These are phyloP conservation scores for Phyllosticta capitalensis DNA, from an alignment of 2,329 filamentous ascomycete species.

Conservation along the genomic window DNA sequence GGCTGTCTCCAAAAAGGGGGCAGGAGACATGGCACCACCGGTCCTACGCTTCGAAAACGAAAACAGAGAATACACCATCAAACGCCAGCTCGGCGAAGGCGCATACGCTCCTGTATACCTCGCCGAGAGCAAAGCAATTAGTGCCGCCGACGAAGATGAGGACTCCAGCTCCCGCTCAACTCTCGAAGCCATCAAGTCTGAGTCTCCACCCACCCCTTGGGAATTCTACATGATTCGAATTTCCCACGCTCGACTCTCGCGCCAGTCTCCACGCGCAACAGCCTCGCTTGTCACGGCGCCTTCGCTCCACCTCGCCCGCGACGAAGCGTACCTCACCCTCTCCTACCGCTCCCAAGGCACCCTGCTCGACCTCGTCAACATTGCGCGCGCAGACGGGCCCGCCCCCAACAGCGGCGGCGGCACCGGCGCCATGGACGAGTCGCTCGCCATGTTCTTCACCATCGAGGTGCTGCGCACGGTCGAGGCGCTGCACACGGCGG, in stretches of 20 bases:
- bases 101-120: slow-evolving; percentile 95
- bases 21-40: slow-evolving; percentile 54
- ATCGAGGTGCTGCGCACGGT: slow-evolving; percentile 85
- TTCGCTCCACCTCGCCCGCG: slow-evolving; percentile 82
- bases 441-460: slow-evolving; percentile 88
- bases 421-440: slow-evolving; percentile 71
- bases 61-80: slow-evolving; percentile 62
- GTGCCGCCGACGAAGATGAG: slow-evolving; percentile 37
- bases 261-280: slow-evolving; percentile 49
- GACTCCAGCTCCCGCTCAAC: slow-evolving; percentile 40
- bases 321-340: slow-evolving; percentile 83
- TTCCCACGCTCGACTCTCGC: slow-evolving; percentile 64
- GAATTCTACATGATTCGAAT: slow-evolving; percentile 94
- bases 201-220: slow-evolving; percentile 79
- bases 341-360: slow-evolving; percentile 86
- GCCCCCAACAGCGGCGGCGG: slow-evolving; percentile 25
- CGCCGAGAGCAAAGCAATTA: slow-evolving; percentile 60
- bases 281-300: slow-evolving; percentile 75
- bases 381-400: slow-evolving; percentile 57
- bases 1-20: slow-evolving; percentile 48
- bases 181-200: slow-evolving; percentile 89
- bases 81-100: slow-evolving; percentile 79
- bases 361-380: slow-evolving; percentile 87
- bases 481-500: slow-evolving; percentile 71
- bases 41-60: slow-evolving; percentile 59